A percentile compares a stretch with the other conserved stretches of the same genome.
Conservation (phyloP, 176 grass and related monocot species). For the Avena sativa region DNA sequence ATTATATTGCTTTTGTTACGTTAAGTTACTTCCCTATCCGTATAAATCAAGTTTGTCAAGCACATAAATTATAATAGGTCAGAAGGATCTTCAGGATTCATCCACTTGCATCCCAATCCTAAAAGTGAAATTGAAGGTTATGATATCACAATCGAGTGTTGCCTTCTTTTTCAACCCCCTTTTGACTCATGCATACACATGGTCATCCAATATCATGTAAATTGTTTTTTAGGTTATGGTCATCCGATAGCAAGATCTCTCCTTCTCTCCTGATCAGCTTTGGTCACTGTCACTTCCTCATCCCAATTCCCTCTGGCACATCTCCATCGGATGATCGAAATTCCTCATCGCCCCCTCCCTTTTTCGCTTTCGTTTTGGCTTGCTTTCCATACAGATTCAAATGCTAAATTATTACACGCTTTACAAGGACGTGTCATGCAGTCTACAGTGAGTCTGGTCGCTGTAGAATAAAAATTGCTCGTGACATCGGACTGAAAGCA, state of each 20-base stretch:
- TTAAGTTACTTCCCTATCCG: too few species aligned
- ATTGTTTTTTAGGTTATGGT: background rate
- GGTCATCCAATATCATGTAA: background rate
- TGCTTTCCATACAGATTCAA: constrained; percentile 45
- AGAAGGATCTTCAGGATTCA: background rate
- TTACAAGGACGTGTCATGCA: constrained; percentile 37
- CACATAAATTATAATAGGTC: background rate
- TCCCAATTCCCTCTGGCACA: constrained; percentile 35
- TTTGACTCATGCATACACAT: constrained; percentile 38
- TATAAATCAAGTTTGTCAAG: too few species aligned
- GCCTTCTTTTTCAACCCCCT: constrained; percentile 35
- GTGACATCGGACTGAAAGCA: constrained; percentile 43
- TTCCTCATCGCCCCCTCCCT: background rate
- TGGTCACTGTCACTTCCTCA: constrained; percentile 39
- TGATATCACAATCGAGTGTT: background rate
- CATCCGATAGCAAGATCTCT: background rate
- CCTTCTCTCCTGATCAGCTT: constrained; percentile 30
- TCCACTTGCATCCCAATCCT: background rate
- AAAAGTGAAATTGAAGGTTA: background rate
- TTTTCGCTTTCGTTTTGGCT: background rate
- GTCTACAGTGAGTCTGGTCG: background rate
- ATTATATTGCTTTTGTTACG: too few species aligned
- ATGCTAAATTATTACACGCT: constrained; percentile 43
- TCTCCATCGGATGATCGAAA: constrained; percentile 7
- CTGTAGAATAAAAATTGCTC: constrained; percentile 25